Evolutionary conservation across 1,284 basidiomycete genomes (phyloP), one percentile per base, ranked within the genome.

Genomic region (Leccinum angustisporum): DNA sequence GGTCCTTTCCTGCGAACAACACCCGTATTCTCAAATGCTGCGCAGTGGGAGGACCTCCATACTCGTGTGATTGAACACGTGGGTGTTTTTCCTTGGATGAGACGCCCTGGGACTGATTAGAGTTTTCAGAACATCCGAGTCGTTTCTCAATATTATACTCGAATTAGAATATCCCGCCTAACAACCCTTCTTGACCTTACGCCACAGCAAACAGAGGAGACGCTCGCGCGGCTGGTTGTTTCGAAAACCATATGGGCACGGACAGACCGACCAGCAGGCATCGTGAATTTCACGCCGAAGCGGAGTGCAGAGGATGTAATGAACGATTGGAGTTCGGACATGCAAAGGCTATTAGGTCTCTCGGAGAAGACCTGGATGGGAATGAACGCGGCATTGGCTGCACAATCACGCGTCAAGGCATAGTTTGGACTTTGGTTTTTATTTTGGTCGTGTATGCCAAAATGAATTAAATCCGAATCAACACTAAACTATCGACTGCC

Each of bases 51-150:
- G 72, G 93, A 97, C 70, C 83, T 99, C 40, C 97, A 99, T 75
- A 94, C 90, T 58, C 88, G 97, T 16, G 94, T 99, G 34, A 93
- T 98, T 63, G 97, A 99, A 78, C 97, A 99, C 78, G 95, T 96
- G 77, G 61, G 92, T 84, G 25, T 46, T 56, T 56, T 43, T 9
- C 16, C 16, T 9, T 10, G 18, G 27, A 38, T 21, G 10, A 6
- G 11, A 38, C 10, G 21, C 10, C 21, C 21, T 30, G 7, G 3
- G n/a, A 48, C 38, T 73, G 56, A 72, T 52, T 5, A 13, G 48
- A 16, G 50, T 40, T 6, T 21, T 46, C 70, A 97, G 95, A 99
- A 99, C 75, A 91, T 99, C 70, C 95, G 97, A 57, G 94, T 97
- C 46, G 87, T 99, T 54, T 87, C 95, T 2, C 81, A 90, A 69